Base-by-base conservation (phyloP, 2,329 filamentous ascomycete genomes). In the Calonectria multiphialidica region DNA sequence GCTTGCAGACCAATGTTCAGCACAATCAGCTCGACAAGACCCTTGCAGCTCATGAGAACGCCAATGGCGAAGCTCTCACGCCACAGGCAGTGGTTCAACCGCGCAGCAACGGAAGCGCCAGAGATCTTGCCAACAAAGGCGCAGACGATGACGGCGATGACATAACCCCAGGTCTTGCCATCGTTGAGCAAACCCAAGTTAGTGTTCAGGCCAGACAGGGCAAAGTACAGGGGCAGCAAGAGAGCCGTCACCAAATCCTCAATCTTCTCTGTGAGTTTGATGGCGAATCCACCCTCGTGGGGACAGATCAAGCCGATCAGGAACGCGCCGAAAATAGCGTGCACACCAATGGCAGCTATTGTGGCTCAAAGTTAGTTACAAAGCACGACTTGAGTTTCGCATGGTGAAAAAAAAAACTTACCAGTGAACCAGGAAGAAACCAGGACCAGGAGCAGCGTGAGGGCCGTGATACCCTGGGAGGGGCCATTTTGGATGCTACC, bases 41-140 rank as follows among this genome's bases (percentile, higher is more conserved):
- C 96, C 83, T 98, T 98, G 84, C 96, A 98, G 84, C 95, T 98
- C 96, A 98, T 98, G 78, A 98, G 85, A 18, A 93, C 91, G 16
- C 96, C 96, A 76, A 98, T 97, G 1, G 95, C 91, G 37, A 97
- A 90, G 70, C 94, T 96, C 82, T 98, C 96, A 71, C 96, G 90
- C 96, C 96, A 98, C 63, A 98, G 87, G 30, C 93, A 95, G 78
- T 91, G 94, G 3, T 68, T 72, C 9, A 91, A 80, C 42, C 91
- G 90, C 0, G 96, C 95, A 9, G 96, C 95, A 1, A 97, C 71
- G 0, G 95, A 92, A 21, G 95, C 95, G 49, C 96, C 96, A 15
- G 93, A 86, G 64, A 98, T 93, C 83, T 98, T 98, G 61, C 93
- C 95, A 25, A 91, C 85, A 80, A 98, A 97, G 1, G 96, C 96